phyloP scores from a whole-genome alignment of 768 basidiomycete species.

The Suillus weaverae region DNA sequence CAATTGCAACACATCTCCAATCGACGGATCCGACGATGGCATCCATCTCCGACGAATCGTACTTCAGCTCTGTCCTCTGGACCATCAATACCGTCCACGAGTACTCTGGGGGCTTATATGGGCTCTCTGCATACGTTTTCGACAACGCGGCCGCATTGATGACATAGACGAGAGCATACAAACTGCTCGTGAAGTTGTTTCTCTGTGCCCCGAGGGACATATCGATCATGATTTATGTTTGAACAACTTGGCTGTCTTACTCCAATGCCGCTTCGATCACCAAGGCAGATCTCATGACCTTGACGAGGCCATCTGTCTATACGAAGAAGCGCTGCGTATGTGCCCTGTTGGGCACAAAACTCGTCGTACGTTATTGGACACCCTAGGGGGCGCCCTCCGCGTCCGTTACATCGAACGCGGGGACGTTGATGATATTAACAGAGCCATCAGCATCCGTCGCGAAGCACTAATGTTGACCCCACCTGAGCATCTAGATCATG shows the following conservation, averaged over 20 bases:
- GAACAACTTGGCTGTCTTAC: background rate
- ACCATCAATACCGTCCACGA: background rate
- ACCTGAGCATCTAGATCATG: background rate
- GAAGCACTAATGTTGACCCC: background rate
- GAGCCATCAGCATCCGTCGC: background rate
- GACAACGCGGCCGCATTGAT: background rate
- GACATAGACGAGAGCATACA: background rate
- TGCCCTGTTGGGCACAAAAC: background rate
- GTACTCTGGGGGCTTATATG: background rate
- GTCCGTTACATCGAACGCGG: too few relatives aligned
- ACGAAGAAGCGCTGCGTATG: background rate
- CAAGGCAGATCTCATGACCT: background rate
- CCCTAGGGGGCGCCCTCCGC: background rate
- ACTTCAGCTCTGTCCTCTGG: background rate
- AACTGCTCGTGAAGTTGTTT: background rate
- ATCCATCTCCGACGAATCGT: background rate
- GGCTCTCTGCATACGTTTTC: background rate
- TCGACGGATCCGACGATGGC: background rate
- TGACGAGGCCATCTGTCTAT: background rate
- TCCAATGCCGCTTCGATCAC: background rate
- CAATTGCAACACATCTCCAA: background rate
- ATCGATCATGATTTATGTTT: accelerated
- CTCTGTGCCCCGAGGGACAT: background rate
- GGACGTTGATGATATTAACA: too few relatives aligned
- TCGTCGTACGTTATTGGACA: accelerated